These are phyloP conservation scores for Leishmania major DNA, from an alignment of 208 protist genomes.

Conservation along the genomic window DNA sequence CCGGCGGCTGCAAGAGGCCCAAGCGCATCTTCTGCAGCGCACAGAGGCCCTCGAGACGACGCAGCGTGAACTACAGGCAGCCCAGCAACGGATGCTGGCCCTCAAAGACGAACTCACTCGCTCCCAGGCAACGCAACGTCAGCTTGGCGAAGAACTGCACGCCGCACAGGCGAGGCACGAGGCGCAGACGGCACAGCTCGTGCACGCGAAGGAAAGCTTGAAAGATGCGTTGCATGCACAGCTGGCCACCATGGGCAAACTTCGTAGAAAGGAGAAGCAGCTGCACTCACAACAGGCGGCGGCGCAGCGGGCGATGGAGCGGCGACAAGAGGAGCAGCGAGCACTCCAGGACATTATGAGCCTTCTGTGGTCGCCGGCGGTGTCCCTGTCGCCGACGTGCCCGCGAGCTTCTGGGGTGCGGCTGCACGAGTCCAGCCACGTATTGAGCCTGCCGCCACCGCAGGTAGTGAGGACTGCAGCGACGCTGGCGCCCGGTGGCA, in stretches of 20 bases:
- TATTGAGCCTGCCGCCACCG: background rate
- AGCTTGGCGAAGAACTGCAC: conserved; percentile 45
- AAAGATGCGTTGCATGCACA: conserved; percentile 32
- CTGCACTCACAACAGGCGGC: conserved; percentile 3
- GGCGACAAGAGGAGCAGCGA: conserved; percentile 2
- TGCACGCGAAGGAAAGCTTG: conserved; percentile 30
- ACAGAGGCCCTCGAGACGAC: conserved; percentile 16
- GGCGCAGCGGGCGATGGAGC: conserved; percentile 22
- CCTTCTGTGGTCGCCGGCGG: conserved; percentile 11
- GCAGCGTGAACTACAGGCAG: conserved; percentile 25
- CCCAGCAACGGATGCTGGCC: background rate
- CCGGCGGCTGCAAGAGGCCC: conserved; percentile 13
- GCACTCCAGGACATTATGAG: conserved; percentile 8
- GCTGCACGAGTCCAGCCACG: background rate
- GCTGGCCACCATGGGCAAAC: conserved; percentile 10
- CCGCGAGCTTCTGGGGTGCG: background rate
- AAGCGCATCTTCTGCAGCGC: conserved; percentile 9
- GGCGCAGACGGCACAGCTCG: conserved; percentile 14
- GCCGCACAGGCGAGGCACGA: background rate
- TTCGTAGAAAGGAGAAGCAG: conserved; percentile 15
- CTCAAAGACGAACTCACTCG: background rate
- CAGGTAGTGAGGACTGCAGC: background rate
- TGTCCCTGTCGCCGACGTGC: background rate
- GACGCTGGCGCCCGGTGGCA: too few relatives aligned
- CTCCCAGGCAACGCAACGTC: conserved; percentile 17